Evolutionary conservation across 208 protist genomes (phyloP), one percentile per base, ranked within the genome.

Genomic region (Lotmaria passim): DNA sequence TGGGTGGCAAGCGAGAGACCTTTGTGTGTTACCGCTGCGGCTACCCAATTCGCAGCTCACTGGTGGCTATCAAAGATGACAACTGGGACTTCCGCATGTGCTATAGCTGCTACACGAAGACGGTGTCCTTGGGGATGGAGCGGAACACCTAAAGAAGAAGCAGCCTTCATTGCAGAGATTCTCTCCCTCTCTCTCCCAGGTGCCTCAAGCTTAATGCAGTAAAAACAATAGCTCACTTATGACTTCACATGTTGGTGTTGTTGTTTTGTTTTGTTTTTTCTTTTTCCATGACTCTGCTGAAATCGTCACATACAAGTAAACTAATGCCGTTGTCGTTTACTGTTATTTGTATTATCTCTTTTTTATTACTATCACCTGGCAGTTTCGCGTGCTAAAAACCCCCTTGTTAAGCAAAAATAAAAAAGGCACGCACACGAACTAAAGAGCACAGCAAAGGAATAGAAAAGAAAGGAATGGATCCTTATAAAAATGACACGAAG

Each of bases 31-130:
- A 89, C 61, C 81, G 85, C 15, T 96, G 91, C 57, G 91, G 91
- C 6, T 96, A 96, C 64, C 91, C 91, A 0, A 85, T 91, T 61
- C 60, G 76, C 1, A 91, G 84, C 36, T 81, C 83, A 21, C 73
- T 96, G 17, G 86, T 94, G 15, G 87, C 85, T 2, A 85, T 96
- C 63, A 88, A 90, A 38, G 82, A 87, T 15, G 91, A 94, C 39
- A 96, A 94, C 70, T 96, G 91, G 89, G 91, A 96, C 59, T 96
- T 72, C 43, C 73, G 91, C n/a, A 96, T 96, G 91, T 96, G 91
- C 78, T 96, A 96, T 67, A 79, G 30, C 44, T 96, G 91, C 74
- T 96, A 96, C 76, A 87, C 76, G 19, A 62, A 39, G 1, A 87
- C 79, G 2, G 56, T 90, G 1, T 28, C 78, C 23, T 47, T 73